These are phyloP conservation scores for Pyrenophora teres DNA, from an alignment of 2,329 filamentous ascomycete genomes.

Conservation along the genomic window DNA sequence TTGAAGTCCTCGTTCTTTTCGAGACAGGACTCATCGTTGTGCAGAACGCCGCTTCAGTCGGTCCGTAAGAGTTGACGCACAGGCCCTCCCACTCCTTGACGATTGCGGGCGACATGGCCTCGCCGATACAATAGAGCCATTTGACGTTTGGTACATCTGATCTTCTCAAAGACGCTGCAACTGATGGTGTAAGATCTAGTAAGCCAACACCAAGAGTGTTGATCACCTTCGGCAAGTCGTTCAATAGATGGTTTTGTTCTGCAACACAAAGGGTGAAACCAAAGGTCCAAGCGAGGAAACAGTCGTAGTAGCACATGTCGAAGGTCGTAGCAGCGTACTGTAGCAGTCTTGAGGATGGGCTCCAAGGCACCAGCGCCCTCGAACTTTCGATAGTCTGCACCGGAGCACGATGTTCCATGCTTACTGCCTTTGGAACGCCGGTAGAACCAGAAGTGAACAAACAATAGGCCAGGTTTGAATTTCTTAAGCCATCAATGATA, in stretches of 20 bases:
- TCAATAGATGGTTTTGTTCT: constrained; percentile 45
- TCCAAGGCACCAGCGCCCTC: constrained; percentile 48
- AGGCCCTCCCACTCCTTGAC: constrained; percentile 46
- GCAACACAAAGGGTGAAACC: constrained; percentile 52
- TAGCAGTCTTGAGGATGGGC: constrained; percentile 43
- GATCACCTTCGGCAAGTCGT: constrained; percentile 45
- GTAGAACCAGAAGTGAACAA: constrained; percentile 54
- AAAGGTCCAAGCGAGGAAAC: constrained; percentile 52
- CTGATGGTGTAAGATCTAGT: constrained; percentile 51
- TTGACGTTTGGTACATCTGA: constrained; percentile 45
- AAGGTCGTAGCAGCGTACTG: constrained; percentile 53
- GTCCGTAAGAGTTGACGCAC: constrained; percentile 54
- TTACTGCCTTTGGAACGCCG: constrained; percentile 51
- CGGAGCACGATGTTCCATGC: constrained; percentile 49
- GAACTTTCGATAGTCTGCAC: constrained; percentile 51
- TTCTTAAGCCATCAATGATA: constrained; percentile 26
- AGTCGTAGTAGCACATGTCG: constrained; percentile 56
- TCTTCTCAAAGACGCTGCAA: constrained; percentile 44
- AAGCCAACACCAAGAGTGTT: constrained; percentile 44
- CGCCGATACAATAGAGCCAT: constrained; percentile 53
- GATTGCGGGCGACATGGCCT: constrained; percentile 49
- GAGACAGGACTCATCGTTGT: constrained; percentile 49
- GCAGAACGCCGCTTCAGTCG: constrained; percentile 52
- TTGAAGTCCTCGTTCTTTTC: constrained; percentile 38
- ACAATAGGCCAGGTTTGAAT: constrained; percentile 48